Conservation (phyloP, 495 filamentous ascomycete species). For the Platismatia glauca region DNA sequence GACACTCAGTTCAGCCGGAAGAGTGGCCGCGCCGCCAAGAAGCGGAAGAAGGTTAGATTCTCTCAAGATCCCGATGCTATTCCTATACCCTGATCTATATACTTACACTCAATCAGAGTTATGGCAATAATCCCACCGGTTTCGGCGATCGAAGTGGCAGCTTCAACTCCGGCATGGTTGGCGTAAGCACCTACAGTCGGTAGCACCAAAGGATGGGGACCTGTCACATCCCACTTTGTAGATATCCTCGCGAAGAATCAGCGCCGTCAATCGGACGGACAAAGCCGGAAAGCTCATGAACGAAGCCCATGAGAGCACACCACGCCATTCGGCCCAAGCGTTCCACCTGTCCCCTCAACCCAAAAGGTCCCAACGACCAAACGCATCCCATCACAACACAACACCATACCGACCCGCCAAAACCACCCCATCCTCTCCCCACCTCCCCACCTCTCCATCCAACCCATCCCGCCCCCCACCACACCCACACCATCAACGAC, state of each 20-base stretch:
- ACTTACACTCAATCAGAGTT: conserved; percentile 13
- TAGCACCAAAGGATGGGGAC: conserved; percentile 6
- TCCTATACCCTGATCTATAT: not conserved
- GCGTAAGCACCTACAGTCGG: conserved; percentile 7
- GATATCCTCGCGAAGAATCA: not conserved
- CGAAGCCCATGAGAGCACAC: too few species aligned
- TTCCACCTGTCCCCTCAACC: not conserved
- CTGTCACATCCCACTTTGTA: conserved; percentile 1
- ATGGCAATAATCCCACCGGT: conserved; percentile 11
- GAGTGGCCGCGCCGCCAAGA: conserved; percentile 29
- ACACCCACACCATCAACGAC: not conserved
- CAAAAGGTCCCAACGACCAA: not conserved
- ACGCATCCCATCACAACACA: not conserved
- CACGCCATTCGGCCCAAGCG: not conserved
- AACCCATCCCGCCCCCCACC: not conserved
- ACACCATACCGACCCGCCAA: not conserved
- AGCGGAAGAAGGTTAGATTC: conserved; percentile 35
- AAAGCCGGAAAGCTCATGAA: not conserved
- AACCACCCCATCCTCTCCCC: not conserved
- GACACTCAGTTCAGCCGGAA: conserved; percentile 20
- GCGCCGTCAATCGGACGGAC: too few species aligned
- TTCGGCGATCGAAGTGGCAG: conserved; percentile 10
- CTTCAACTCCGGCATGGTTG: conserved; percentile 12
- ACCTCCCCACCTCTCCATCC: not conserved
- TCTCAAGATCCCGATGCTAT: not conserved